Base-by-base conservation (phyloP, 305 asterid species). In the Fraxinus baroniana region DNA sequence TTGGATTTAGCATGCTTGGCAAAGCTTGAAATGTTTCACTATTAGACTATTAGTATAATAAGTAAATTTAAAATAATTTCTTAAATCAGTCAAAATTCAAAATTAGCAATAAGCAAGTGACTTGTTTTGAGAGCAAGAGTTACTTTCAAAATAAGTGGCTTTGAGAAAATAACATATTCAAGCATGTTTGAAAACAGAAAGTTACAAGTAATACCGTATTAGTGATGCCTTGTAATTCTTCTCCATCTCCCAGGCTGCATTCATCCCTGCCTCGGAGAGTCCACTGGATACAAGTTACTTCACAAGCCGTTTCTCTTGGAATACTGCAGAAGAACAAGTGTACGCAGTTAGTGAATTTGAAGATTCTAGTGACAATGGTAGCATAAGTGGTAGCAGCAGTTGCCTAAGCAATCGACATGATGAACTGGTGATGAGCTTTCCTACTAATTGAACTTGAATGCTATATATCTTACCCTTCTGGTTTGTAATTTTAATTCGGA, bases 231-330 rank as follows among this genome's bases (percentile, higher is more conserved):
- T 74, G 76, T 28, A 68, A 68, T 68, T 68, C 39, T 13, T 72
- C 17, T 85, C 37, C 78, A 82, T 87, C 49, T 81, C 39, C 64
- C 87, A 96, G 98, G 98, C 98, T 85, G 97, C 98, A 36, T 96
- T 96, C 83, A 94, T 96, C 81, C 99, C 99, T 81, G 89, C 97
- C 3, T 94, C 97, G 18, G 99, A 96, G 81, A 93, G 93, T 91
- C 97, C 98, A 79, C 87, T 86, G 77, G 99, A 96, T 80, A 96
- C 99, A 5, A 96, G 99, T 85, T 96, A 96, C 89, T 96, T 96
- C 78, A 94, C 97, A 13, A 94, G 99, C 80, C 97, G 99, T 60
- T 93, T 82, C 88, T 90, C 98, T 8, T 96, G 99, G 99, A 94
- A 96, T 76, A 86, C 97, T 79, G 92, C 99, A n/a, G 98, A 96